Evolutionary conservation across 1,284 basidiomycete species (phyloP).

Genomic region (Fomitopsis schrenkii): DNA sequence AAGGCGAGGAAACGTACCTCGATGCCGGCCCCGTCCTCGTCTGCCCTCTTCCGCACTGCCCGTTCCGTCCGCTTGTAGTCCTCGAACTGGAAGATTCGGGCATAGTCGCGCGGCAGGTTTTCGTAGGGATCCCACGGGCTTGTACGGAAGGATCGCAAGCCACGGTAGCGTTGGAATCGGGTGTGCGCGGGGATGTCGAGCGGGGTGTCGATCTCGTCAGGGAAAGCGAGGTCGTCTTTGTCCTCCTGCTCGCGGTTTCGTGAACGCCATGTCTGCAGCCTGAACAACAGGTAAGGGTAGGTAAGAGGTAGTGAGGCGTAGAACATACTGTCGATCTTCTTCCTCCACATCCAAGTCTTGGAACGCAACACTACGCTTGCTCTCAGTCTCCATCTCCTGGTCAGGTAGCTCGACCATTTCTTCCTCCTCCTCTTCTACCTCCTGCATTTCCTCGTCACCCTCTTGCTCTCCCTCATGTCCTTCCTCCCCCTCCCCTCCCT

Average conservation of each 20-base stretch:
- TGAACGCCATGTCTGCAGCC: slow-evolving; percentile 59
- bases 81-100: slow-evolving; percentile 95
- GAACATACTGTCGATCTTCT: slow-evolving; percentile 77
- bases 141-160: slow-evolving; percentile 89
- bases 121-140: slow-evolving; percentile 98
- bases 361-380: slow-evolving; percentile 53
- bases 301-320: not conserved
- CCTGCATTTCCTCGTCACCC: slow-evolving; percentile 41
- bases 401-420: slow-evolving; percentile 65
- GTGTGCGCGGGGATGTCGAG: slow-evolving; percentile 78
- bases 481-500: slow-evolving; percentile 40
- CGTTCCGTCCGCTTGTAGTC: slow-evolving; percentile 88
- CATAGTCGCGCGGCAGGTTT: slow-evolving; percentile 93
- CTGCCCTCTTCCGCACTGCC: slow-evolving; percentile 63
- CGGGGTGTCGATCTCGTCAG: slow-evolving; percentile 98
- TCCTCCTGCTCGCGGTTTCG: slow-evolving; percentile 64
- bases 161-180: slow-evolving; percentile 93
- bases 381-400: slow-evolving; percentile 62
- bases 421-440: slow-evolving; percentile 45
- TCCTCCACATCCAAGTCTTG: slow-evolving; percentile 80
- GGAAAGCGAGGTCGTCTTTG: slow-evolving; percentile 81
- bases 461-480: slow-evolving; percentile 36
- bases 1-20: slow-evolving; percentile 45
- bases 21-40: slow-evolving; percentile 54
- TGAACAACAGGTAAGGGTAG: slow-evolving; percentile 24